A percentile compares a stretch with the other conserved stretches of the same genome.
These are phyloP conservation scores for Lipomyces chichibuensis DNA, from an alignment of 805 yeast genomes.

Conservation along the genomic window DNA sequence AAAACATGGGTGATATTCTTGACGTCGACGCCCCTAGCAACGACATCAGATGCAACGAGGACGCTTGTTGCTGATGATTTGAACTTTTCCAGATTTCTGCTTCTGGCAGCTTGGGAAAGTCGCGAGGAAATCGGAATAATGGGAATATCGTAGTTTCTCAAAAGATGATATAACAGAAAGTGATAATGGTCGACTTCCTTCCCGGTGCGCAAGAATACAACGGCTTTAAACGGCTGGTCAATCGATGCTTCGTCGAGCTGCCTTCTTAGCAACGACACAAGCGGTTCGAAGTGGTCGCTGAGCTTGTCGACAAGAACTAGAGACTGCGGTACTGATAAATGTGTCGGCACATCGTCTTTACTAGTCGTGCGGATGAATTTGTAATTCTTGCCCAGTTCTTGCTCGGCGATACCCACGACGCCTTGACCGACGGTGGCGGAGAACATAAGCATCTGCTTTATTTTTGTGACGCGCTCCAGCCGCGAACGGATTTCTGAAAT, in stretches of 20 bases:
- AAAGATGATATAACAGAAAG: slow-evolving; percentile 45
- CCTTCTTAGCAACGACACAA: slow-evolving; percentile 74
- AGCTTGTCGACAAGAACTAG: slow-evolving; percentile 37
- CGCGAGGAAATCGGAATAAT: slow-evolving; percentile 64
- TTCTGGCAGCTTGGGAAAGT: slow-evolving; percentile 69
- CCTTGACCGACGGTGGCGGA: slow-evolving; percentile 83
- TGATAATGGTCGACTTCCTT: slow-evolving; percentile 64
- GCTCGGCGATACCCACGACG: slow-evolving; percentile 69
- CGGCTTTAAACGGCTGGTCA: slow-evolving; percentile 63
- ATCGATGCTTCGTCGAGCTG: slow-evolving; percentile 56
- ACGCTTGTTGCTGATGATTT: slow-evolving; percentile 55
- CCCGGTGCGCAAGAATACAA: slow-evolving; percentile 81
- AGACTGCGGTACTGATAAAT: slow-evolving; percentile 64
- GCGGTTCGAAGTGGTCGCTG: slow-evolving; percentile 44
- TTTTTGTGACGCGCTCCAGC: slow-evolving; percentile 47
- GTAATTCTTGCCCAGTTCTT: slow-evolving; percentile 51
- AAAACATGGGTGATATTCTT: slow-evolving; percentile 83
- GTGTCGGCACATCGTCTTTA: slow-evolving; percentile 65
- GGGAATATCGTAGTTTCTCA: slow-evolving; percentile 13
- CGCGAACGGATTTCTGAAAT: slow-evolving; percentile 59
- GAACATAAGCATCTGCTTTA: slow-evolving; percentile 68
- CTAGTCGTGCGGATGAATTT: slow-evolving; percentile 67
- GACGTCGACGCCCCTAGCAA: slow-evolving; percentile 96
- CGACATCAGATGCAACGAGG: slow-evolving; percentile 86
- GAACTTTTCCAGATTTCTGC: slow-evolving; percentile 59